Evolutionary conservation across 2,329 filamentous ascomycete species (phyloP), one percentile per base, ranked within the genome.

Genomic region (Intubia oerlemansii): DNA sequence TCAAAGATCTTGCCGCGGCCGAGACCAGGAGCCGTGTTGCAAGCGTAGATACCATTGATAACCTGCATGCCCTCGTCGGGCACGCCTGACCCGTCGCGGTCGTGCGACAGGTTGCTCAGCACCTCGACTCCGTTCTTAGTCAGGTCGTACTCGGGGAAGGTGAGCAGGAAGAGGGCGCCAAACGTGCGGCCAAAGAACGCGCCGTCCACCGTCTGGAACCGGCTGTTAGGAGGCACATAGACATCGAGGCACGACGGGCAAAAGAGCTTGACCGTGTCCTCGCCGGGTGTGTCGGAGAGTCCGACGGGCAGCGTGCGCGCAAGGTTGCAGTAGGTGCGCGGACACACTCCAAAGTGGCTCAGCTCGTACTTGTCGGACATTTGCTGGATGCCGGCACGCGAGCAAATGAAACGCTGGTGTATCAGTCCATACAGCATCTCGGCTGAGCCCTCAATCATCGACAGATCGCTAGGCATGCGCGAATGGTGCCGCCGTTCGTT

Each of bases 281-380:
- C 78, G 38, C 88, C 88, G 1, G 88, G 85, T 27, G 85, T 88
- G 51, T 98, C 88, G 33, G 81, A 91, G 36, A 88, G 66, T 21
- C 88, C 88, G 13, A 98, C 85, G 2, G 88, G 88, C 5, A 98
- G 64, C 10, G 91, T 88, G 43, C 85, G 76, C 38, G 81, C 78
- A 34, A 78, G 75, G 42, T 82, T 77, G 61, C 88, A 98, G 52
- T 85, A 72, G 34, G 85, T 90, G 34, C 88, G 70, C n/a, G 88
- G 88, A 49, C 88, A 98, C 41, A 76, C 73, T 30, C 88, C 88
- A 46, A 98, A 98, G 55, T 98, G 85, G 36, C 84, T 78, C 27
- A 91, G 64, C 51, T 95, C 85, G 57, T 95, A 98, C 52, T 98
- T 98, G 52, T 98, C 88, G 37, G 84, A 81, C 88, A 98, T 98